These are phyloP conservation scores for Daldinia childiae DNA, from an alignment of 495 filamentous ascomycete genomes.

Conservation along the genomic window DNA sequence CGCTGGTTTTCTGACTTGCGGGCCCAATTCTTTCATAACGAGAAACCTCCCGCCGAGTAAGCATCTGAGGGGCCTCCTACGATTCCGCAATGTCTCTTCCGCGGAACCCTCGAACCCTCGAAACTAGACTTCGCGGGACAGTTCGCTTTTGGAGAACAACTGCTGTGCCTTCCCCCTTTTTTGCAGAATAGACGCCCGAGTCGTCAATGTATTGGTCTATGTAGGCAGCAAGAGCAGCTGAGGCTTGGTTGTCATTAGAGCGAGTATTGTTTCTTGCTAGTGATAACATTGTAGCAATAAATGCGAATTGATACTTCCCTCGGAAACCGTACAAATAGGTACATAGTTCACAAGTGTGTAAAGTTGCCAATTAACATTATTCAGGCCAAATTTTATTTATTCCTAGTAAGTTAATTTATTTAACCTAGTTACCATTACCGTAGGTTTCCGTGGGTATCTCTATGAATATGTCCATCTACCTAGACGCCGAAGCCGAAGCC, in stretches of 20 bases:
- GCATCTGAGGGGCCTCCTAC: background rate
- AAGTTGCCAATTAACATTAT: background rate
- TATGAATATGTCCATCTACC: conserved; percentile 19
- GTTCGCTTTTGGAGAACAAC: conserved; percentile 1
- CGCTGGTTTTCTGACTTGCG: conserved; percentile 20
- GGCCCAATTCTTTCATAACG: background rate
- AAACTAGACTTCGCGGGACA: background rate
- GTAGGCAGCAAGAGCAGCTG: conserved; percentile 9
- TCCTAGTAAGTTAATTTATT: conserved; percentile 1
- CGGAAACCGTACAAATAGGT: conserved; percentile 6
- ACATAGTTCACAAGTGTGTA: background rate
- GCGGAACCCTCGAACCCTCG: background rate
- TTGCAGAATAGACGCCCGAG: conserved; percentile 5
- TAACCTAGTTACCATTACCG: background rate
- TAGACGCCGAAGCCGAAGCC: conserved; percentile 29
- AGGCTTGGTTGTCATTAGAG: conserved; percentile 17
- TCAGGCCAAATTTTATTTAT: background rate
- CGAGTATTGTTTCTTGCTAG: conserved; percentile 35
- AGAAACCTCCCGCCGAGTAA: conserved; percentile 1
- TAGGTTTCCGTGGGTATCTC: conserved; percentile 24
- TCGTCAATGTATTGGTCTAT: conserved; percentile 26
- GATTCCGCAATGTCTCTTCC: background rate
- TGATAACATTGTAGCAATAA: conserved; percentile 45
- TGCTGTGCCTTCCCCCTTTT: background rate
- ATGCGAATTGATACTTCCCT: conserved; percentile 44